A percentile compares a stretch with the other conserved stretches of the same genome.
Conservation (phyloP, 2,329 filamentous ascomycete species). For the Sporothrix brasiliensis region DNA sequence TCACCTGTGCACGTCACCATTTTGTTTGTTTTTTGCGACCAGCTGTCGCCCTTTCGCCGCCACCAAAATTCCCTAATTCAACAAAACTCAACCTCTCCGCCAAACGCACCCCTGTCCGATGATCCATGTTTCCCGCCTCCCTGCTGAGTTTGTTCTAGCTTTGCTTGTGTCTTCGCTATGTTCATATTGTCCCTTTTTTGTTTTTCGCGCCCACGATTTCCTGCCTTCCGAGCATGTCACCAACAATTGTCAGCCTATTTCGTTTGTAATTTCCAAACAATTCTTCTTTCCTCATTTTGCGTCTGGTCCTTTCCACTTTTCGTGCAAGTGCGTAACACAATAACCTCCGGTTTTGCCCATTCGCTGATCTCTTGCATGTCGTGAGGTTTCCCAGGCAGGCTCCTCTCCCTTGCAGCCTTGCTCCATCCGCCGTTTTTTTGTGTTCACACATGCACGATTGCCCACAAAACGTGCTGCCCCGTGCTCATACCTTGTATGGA, state of each 20-base stretch:
- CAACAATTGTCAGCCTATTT: background rate
- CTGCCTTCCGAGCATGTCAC: background rate
- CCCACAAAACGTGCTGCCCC: background rate
- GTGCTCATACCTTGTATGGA: background rate
- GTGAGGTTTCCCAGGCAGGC: slow-evolving; percentile 6
- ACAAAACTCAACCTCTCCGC: slow-evolving; percentile 4
- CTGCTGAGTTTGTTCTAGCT: slow-evolving; percentile 12
- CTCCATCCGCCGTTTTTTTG: slow-evolving; percentile 10
- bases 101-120: slow-evolving; percentile 13
- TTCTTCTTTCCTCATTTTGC: background rate
- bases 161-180: background rate
- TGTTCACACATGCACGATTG: background rate
- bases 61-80: slow-evolving; percentile 12
- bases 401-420: slow-evolving; percentile 26
- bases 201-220: background rate
- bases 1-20: background rate
- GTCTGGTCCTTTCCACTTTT: background rate
- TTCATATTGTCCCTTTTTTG: background rate
- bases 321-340: background rate
- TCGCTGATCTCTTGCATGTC: slow-evolving; percentile 20
- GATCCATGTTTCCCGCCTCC: slow-evolving; percentile 24
- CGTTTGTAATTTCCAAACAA: background rate
- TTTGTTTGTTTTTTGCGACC: background rate
- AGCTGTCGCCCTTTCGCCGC: slow-evolving; percentile 18
- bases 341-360: background rate